Evolutionary conservation across 2,329 filamentous ascomycete genomes (phyloP).

Genomic region (Grosmannia clavigera): DNA sequence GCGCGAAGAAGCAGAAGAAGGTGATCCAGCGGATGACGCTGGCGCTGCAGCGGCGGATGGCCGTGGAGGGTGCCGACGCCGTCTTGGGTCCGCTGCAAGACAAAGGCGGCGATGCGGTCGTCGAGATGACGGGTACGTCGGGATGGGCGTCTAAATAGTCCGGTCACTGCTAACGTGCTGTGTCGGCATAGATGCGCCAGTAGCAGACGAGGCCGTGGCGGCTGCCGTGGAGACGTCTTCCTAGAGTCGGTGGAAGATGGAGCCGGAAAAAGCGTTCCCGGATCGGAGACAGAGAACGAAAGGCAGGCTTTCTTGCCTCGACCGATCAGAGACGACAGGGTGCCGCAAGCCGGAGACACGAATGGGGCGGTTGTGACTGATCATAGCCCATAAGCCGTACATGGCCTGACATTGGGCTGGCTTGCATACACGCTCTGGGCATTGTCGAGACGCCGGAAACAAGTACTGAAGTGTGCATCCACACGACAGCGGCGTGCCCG

Average conservation of each 20-base stretch:
- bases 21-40: conserved; percentile 40
- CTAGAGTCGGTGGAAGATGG: neutral
- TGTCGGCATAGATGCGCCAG: neutral
- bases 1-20: conserved; percentile 44
- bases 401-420: too few species aligned
- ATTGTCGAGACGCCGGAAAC: too few species aligned
- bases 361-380: too few species aligned
- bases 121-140: neutral
- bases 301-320: too few species aligned
- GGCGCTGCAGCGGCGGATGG: conserved; percentile 39
- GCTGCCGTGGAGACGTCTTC: neutral
- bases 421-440: too few species aligned
- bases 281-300: too few species aligned
- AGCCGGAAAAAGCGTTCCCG: neutral
- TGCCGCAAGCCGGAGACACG: too few species aligned
- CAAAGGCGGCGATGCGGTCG: neutral
- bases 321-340: too few species aligned
- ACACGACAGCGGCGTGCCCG: too few species aligned
- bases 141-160: too few species aligned
- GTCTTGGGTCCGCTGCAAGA: neutral
- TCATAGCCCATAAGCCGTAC: too few species aligned
- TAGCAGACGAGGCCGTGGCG: neutral
- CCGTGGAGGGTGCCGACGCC: conserved; percentile 14
- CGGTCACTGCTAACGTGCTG: neutral
- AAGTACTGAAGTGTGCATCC: too few species aligned